A percentile compares a stretch with the other conserved stretches of the same genome.
Conservation (phyloP, 2,329 filamentous ascomycete genomes). For the Fusarium sp. region DNA sequence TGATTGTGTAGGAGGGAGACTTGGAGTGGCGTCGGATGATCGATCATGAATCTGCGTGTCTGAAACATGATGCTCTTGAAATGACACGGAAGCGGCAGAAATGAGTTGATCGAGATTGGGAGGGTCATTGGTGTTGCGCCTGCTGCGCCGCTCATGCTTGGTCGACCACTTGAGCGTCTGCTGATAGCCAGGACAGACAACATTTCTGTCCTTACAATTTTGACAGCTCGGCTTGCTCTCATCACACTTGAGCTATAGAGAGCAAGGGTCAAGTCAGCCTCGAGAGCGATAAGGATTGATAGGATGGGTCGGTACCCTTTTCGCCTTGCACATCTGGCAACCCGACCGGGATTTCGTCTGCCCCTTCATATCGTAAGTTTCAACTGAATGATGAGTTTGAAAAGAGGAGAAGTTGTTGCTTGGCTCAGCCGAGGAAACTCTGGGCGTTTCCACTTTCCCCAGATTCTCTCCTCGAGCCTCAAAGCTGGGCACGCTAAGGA, state of each 20-base stretch:
- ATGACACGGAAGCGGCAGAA: slow-evolving; percentile 22
- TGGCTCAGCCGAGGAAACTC: background rate
- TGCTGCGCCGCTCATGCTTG: slow-evolving; percentile 22
- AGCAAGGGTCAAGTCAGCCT: background rate
- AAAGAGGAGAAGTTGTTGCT: background rate
- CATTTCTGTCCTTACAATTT: slow-evolving; percentile 8
- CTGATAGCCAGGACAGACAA: slow-evolving; percentile 29
- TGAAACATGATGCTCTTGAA: slow-evolving; percentile 1
- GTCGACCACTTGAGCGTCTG: slow-evolving; percentile 35
- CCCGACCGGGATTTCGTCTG: slow-evolving; percentile 30
- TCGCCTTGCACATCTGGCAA: slow-evolving; percentile 25
- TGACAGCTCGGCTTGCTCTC: slow-evolving; percentile 23
- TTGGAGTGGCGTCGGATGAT: background rate
- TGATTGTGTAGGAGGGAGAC: background rate
- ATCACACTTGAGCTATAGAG: slow-evolving; percentile 28
- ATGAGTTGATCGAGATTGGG: slow-evolving; percentile 27
- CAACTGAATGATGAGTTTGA: background rate
- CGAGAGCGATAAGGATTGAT: background rate
- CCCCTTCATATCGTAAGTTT: slow-evolving; percentile 13
- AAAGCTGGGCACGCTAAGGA: background rate
- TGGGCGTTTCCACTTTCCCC: slow-evolving; percentile 7
- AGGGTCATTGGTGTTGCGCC: slow-evolving; percentile 4
- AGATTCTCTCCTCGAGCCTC: slow-evolving; percentile 11
- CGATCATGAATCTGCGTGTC: background rate
- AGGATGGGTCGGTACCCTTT: slow-evolving; percentile 9